These are phyloP conservation scores for Lithospermum erythrorhizon DNA, from an alignment of 257 asterid genomes.

Conservation along the genomic window DNA sequence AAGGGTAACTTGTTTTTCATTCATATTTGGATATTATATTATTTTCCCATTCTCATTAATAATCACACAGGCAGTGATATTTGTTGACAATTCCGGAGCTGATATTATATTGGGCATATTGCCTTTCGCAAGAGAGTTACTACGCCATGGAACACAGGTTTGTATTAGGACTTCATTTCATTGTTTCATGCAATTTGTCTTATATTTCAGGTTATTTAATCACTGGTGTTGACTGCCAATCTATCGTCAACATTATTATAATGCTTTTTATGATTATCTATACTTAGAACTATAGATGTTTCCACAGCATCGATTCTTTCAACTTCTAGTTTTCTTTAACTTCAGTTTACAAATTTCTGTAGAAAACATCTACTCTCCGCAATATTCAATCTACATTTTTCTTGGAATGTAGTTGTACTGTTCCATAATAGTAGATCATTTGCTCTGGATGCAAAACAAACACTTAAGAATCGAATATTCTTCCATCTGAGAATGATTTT, in stretches of 20 bases:
- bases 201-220: neutral
- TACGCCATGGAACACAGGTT: constrained; percentile 81
- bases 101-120: constrained; percentile 85
- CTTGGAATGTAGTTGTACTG: neutral
- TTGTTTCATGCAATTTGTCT: neutral
- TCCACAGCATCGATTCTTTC: neutral
- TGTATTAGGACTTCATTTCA: constrained; percentile 5
- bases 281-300: neutral
- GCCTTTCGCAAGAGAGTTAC: constrained; percentile 92
- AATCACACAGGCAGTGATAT: constrained; percentile 63
- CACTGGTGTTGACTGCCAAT: neutral
- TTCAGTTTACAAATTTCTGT: neutral
- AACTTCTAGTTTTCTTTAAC: no score
- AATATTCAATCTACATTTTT: neutral
- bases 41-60: constrained; percentile 7
- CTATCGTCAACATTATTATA: neutral
- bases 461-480: neutral
- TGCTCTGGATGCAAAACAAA: neutral
- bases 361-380: neutral
- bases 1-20: constrained; percentile 30
- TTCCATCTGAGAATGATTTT: neutral
- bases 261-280: neutral
- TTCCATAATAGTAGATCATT: no score
- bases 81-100: constrained; percentile 97
- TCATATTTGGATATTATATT: constrained; percentile 1